These are phyloP conservation scores for Scytalidium sp. DNA, from an alignment of 2,329 filamentous ascomycete species.

Conservation along the genomic window DNA sequence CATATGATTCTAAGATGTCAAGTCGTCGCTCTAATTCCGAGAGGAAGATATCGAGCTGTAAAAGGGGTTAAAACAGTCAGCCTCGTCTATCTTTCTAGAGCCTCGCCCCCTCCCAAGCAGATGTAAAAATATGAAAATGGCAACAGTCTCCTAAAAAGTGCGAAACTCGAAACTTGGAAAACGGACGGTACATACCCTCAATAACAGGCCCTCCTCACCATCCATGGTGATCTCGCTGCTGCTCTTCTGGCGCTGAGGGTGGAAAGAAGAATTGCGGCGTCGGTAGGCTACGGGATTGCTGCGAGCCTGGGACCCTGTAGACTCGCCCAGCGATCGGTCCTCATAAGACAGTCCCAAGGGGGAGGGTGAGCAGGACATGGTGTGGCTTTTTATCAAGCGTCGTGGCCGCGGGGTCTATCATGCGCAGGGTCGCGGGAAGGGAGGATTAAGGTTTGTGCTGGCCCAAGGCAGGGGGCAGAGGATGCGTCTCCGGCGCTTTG, in stretches of 20 bases:
- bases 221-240: slow-evolving; percentile 62
- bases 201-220: slow-evolving; percentile 56
- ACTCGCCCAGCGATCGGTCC: not conserved
- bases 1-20: slow-evolving; percentile 84
- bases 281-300: slow-evolving; percentile 7
- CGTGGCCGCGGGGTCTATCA: too few relatives aligned
- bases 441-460: too few relatives aligned
- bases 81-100: slow-evolving; percentile 1
- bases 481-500: too few relatives aligned
- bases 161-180: not conserved
- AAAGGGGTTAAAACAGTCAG: slow-evolving; percentile 2
- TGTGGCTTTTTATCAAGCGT: too few relatives aligned
- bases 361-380: not conserved
- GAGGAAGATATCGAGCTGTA: slow-evolving; percentile 74
- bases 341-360: not conserved
- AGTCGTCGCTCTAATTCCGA: slow-evolving; percentile 82
- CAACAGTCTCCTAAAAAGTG: not conserved
- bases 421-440: too few relatives aligned
- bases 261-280: slow-evolving; percentile 54
- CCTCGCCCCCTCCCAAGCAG: too few relatives aligned
- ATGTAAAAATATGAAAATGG: not conserved
- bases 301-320: too few relatives aligned
- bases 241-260: slow-evolving; percentile 48
- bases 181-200: slow-evolving; percentile 44
- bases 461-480: too few relatives aligned